Evolutionary conservation across 202 grass and related monocot species (phyloP), one percentile per base, ranked within the genome.

Genomic region (Bolboschoenoplectus hybrid): DNA sequence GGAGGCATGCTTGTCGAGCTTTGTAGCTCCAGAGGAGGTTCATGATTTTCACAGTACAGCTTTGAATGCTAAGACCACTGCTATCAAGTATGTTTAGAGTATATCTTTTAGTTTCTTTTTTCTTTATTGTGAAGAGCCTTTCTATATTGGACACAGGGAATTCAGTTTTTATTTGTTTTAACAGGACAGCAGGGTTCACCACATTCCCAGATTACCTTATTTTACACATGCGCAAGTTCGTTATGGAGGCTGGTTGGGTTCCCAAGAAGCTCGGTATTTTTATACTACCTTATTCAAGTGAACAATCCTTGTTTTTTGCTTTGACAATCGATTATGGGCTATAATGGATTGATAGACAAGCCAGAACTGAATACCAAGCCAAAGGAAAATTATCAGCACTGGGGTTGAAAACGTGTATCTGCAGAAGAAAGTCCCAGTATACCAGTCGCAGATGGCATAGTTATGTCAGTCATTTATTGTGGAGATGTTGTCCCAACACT

Each of bases 161-260:
- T 17, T 44, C 1, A 64, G 12, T 38, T 5, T 65, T 85, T 53
- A 71, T 58, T 40, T 52, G 73, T 47, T 3, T 4, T 57, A 89
- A 58, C 89, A 99, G 97, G 87, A 93, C 92, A 85, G 88, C 97
- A 50, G 90, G 93, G 75, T 87, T 99, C 63, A 91, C 87, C 75
- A 96, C 92, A 16, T 96, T 99, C 78, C 97, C 97, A 75, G 93
- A 99, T 92, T 99, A 99, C 81, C 75, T 99, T 63, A 92, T 99
- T 67, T 80, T 99, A 70, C 97, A 99, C 81, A 99, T 99, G 97
- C 90, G 93, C 4, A 99, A 99, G 80, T 99, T 97, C 87, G 93
- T 97, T 78, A 92, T 99, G 93, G 97, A 90, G 83, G 92, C 85
- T 87, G 93, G 97, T 89, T 99, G 97, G 93, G 93, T 97, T 70